Evolutionary conservation across 202 grass and related monocot genomes (phyloP).

Genomic region (Digitaria exilis): DNA sequence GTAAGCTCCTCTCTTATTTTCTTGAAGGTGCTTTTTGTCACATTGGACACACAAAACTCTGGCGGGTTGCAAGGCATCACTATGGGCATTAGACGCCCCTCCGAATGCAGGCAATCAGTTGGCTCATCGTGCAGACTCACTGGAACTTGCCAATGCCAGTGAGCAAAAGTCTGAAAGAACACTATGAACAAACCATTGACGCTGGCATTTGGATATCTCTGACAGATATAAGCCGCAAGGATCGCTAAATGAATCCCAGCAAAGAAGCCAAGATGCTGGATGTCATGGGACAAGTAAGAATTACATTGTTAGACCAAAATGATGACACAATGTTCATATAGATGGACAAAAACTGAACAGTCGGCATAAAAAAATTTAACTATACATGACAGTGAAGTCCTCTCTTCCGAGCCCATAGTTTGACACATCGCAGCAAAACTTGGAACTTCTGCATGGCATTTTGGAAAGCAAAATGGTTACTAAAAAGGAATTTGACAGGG

Average conservation of each 20-base stretch:
- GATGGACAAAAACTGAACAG: neutral
- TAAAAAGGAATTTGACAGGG: neutral
- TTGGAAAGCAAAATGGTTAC: conserved; percentile 17
- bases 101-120: conserved; percentile 19
- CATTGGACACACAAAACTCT: conserved; percentile 64
- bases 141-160: conserved; percentile 66
- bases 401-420: conserved; percentile 67
- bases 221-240: conserved; percentile 68
- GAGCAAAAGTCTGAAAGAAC: conserved; percentile 70
- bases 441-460: conserved; percentile 62
- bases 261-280: conserved; percentile 75
- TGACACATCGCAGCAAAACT: conserved; percentile 61
- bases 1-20: conserved; percentile 66
- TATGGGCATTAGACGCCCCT: conserved; percentile 65
- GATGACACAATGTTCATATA: conserved; percentile 5
- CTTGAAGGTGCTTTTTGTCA: conserved; percentile 57
- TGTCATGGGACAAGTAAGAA: conserved; percentile 25
- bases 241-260: conserved; percentile 72
- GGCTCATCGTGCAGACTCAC: conserved; percentile 51
- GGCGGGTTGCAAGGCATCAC: conserved; percentile 70
- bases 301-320: conserved; percentile 23
- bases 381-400: conserved; percentile 70
- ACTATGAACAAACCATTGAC: conserved; percentile 52
- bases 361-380: conserved; percentile 18
- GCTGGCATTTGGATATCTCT: conserved; percentile 49